These are phyloP conservation scores for Dispira parvispora DNA, from an alignment of 192 early-diverging fungal species.

Conservation along the genomic window DNA sequence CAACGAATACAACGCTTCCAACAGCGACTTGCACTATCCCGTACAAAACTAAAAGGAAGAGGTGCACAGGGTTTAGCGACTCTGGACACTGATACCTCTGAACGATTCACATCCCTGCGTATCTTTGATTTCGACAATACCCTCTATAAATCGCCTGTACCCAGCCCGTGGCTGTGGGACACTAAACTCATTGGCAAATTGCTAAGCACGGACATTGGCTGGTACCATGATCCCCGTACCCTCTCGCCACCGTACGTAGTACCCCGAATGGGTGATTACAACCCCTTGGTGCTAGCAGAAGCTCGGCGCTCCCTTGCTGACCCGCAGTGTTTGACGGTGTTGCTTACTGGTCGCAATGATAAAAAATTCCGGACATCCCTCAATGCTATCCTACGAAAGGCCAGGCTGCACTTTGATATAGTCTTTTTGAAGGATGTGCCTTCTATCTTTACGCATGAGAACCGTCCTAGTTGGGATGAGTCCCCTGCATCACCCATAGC, in stretches of 20 bases:
- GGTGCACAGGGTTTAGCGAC: too few relatives aligned
- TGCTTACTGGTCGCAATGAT: conserved; percentile 27
- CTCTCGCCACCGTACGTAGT: conserved; percentile 26
- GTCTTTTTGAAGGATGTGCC: conserved; percentile 31
- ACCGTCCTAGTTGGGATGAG: conserved; percentile 17
- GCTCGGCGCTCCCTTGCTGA: conserved; percentile 13
- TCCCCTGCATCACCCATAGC: conserved; percentile 13
- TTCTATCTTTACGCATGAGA: conserved; percentile 16
- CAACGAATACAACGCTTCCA: too few relatives aligned
- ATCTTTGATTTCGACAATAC: conserved; percentile 56
- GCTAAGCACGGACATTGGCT: conserved; percentile 34
- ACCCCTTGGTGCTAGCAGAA: conserved; percentile 13
- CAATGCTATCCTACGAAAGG: conserved; percentile 19
- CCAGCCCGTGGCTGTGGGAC: conserved; percentile 43
- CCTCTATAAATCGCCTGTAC: conserved; percentile 39
- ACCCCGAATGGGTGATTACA: conserved; percentile 21
- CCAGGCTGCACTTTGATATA: conserved; percentile 32
- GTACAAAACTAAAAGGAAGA: too few relatives aligned
- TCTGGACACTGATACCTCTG: neutral
- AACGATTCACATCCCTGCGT: conserved; percentile 14
- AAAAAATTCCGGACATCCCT: conserved; percentile 23
- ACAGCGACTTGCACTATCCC: too few relatives aligned
- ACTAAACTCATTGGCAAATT: conserved; percentile 30
- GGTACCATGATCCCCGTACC: conserved; percentile 41
- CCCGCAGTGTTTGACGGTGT: conserved; percentile 19